Base-by-base conservation (phyloP, 768 basidiomycete species). In the Suillus subaureus region DNA sequence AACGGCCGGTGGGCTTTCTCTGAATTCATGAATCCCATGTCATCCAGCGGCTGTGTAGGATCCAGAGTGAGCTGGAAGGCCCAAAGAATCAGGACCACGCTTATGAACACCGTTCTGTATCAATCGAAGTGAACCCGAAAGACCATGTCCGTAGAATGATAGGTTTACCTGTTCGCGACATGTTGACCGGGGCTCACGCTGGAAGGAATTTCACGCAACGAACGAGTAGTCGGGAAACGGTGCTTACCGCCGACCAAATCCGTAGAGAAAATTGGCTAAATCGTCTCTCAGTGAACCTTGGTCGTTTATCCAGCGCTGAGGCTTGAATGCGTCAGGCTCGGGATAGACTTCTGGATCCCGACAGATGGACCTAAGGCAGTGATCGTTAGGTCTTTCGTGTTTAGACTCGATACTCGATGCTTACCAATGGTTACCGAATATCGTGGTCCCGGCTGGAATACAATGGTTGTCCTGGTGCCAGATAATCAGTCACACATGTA, bases 51-150 rank as follows among this genome's bases (percentile, higher is more conserved):
- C 28, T 28, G 28, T 18, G 28, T 7, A 31, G 28, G 28, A 18
- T 52, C 16, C 16, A 52, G 51, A 31, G 51, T 52, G 16, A 52
- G 51, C 28, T 28, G 51, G 28, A 52, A 52, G 9, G 51, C 51
- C 85, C 71, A 89, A 87, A 87, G 79, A 7, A 85, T 73, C n/a
- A 87, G 77, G 0, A 86, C 85, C 0, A 85, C 84, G 71, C 86
- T 89, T 60, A 89, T 75, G 70, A 86, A 87, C 1, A 89, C 77
- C 1, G 88, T 88, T 4, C 85, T 74, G 39, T 62, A 83, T 63
- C 23, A 66, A 39, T 7, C 11, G 9, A 6, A 31, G 7, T 21
- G 18, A 52, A 8, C 4, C 4, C 2, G 4, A 35, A 31, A n/a
- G 33, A n/a, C 40, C 23, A 57, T 33, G 18, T 26, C n/a, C 23